Evolutionary conservation across 2,329 filamentous ascomycete genomes (phyloP), one percentile per base, ranked within the genome.

Genomic region (Graphiopsis chlorocephala): DNA sequence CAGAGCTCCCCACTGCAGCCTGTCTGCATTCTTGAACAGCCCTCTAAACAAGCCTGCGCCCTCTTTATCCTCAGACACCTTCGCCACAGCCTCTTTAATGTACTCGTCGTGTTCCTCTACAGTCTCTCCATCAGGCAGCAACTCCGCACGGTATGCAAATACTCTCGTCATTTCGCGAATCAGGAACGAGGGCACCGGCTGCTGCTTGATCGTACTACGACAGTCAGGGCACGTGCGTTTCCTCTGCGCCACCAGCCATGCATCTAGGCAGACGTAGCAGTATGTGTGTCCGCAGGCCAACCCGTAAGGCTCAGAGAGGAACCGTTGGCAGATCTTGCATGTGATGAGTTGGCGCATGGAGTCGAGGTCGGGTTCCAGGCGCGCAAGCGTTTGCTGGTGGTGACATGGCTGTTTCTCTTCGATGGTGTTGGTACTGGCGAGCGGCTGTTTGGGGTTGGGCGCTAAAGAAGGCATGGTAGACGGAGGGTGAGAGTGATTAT

Each of bases 211-310:
- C 38, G 80, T 77, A 3, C 84, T 80, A 66, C 88, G 83, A 73
- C 88, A 91, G 73, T 90, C 87, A 17, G 88, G 88, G 75, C 88
- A 91, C 70, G 87, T 88, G 74, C 88, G 88, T 71, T 84, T 86
- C 77, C 78, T 72, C 78, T 83, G 56, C 33, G 70, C 84, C 81
- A 65, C 63, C 11, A 65, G 70, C 76, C 81, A 42, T 75, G 74
- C 72, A 85, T 86, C 83, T 14, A 76, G 68, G 60, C 74, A 78
- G 66, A 84, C 86, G 73, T 91, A 91, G 78, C 88, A 91, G 76
- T 89, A 90, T 7, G 88, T 90, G 74, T 91, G 88, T 3, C 88
- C 88, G 71, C 88, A 91, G 7, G 81, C 81, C 61, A 90, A 82
- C 20, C 86, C 88, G 76, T 86, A 91, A 1, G 88, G 88, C 75